A percentile compares a stretch with the other conserved stretches of the same genome.
phyloP scores from a whole-genome alignment of 306 rosid species.

The Lathyrus aphaca region DNA sequence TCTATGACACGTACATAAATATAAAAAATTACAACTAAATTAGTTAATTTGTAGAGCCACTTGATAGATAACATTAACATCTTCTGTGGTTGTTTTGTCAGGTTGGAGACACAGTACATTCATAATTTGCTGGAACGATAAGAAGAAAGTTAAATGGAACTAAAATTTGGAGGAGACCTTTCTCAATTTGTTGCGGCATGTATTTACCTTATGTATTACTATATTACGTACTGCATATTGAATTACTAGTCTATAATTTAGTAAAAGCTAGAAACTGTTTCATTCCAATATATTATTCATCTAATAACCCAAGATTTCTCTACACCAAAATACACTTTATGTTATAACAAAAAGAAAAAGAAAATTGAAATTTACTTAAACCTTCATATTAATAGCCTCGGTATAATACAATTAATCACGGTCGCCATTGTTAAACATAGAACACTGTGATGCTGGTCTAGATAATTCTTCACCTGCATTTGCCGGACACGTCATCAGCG shows the following conservation, averaged over 20 bases:
- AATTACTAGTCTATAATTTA: too few species aligned
- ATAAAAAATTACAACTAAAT: not conserved
- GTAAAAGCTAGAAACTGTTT: too few species aligned
- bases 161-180: not conserved
- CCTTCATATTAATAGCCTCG: not conserved
- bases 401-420: not conserved
- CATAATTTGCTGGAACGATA: not conserved
- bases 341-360: not conserved
- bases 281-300: not conserved
- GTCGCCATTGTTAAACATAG: conserved; percentile 33
- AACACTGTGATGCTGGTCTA: conserved; percentile 67
- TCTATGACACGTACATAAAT: not conserved
- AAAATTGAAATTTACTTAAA: not conserved
- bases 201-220: not conserved
- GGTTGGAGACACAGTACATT: not conserved
- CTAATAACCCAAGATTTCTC: not conserved
- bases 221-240: not conserved
- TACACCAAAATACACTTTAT: conserved; percentile 5
- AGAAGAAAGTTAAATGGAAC: not conserved
- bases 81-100: not conserved
- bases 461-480: conserved; percentile 53
- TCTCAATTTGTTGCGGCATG: not conserved
- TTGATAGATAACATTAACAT: not conserved
- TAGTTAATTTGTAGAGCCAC: not conserved
- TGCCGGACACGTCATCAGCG: conserved; percentile 54